Percentiles rank a stretch among this genome's conserved stretches.
Evolutionary conservation across 345 rosid genomes (phyloP).

Genomic region (Crucihimalaya himalaica): DNA sequence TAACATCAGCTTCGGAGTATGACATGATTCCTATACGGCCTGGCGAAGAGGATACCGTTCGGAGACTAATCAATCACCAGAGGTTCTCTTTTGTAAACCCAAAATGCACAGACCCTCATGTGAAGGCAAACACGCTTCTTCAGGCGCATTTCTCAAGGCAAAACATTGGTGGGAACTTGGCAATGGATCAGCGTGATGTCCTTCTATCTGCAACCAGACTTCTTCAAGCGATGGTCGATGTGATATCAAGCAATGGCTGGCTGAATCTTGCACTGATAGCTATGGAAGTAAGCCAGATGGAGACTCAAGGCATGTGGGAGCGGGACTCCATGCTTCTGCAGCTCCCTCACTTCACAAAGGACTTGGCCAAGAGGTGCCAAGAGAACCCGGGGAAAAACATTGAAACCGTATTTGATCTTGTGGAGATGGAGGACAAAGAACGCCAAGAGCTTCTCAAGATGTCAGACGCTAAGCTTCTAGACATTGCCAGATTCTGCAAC

Average conservation of each 20-base stretch:
- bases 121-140: slow-evolving; percentile 86
- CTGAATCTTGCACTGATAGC: slow-evolving; percentile 86
- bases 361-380: slow-evolving; percentile 74
- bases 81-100: slow-evolving; percentile 87
- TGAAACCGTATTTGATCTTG: slow-evolving; percentile 79
- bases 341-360: slow-evolving; percentile 90
- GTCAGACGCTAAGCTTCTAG: slow-evolving; percentile 64
- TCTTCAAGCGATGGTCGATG: slow-evolving; percentile 92
- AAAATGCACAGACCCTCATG: slow-evolving; percentile 74
- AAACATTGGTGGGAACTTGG: slow-evolving; percentile 65
- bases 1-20: slow-evolving; percentile 91
- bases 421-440: slow-evolving; percentile 91
- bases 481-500: slow-evolving; percentile 84
- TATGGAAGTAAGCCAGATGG: slow-evolving; percentile 96
- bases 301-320: slow-evolving; percentile 97
- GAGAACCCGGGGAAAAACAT: slow-evolving; percentile 79
- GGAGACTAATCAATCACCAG: slow-evolving; percentile 82
- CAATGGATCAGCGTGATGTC: slow-evolving; percentile 80
- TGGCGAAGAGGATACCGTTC: slow-evolving; percentile 84
- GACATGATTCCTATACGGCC: slow-evolving; percentile 74
- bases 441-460: slow-evolving; percentile 75
- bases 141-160: slow-evolving; percentile 97
- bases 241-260: slow-evolving; percentile 90
- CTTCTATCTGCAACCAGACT: slow-evolving; percentile 71
- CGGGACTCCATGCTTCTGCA: slow-evolving; percentile 88